Evolutionary conservation across 257 asterid species (phyloP), one percentile per base, ranked within the genome.

Genomic region (Ocimum tenuiflorum): DNA sequence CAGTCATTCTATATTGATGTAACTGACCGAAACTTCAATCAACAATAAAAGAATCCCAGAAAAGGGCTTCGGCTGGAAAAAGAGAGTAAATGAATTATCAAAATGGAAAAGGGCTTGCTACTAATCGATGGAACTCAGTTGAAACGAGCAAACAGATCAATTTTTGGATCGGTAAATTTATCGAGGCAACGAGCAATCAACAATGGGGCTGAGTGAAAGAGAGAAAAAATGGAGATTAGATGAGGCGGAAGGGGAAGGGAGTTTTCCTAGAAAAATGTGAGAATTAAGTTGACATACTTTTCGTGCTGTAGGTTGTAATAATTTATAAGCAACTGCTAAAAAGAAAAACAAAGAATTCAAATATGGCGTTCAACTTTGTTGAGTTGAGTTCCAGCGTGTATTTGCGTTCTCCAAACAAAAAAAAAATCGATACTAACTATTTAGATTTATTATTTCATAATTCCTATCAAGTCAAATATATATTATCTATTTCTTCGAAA

Each of bases 1-100:
- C 86, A 77, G 88, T 84, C 92, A 85, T 85, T 48, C 23, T 65
- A 35, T 58, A 27, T 19, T 15, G 50, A 27, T 41, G 13, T 11
- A 20, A 60, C 23, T 43, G 12, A 50, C 23, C n/a, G 48, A 46
- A 47, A 48, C 47, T 36, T 15, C 31, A 56, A 29, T 29, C 51
- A 22, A 42, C 41, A 48, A 48, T 1, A 14, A 9, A 56, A 38
- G 11, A 11, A 62, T 52, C 42, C 56, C 1, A 50, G 9, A 27
- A n/a, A 57, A 10, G 63, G 8, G 8, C 39, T 38, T 29, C 61
- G 18, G 7, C 20, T 31, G 39, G 47, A 39, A 61, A 67, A 59
- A 8, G 20, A 46, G 22, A 61, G 9, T 23, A 15, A 9, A 22
- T 1, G 35, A 49, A 48, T 12, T 8, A 24, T 5, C 22, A 14